phyloP scores from a whole-genome alignment of 2,329 filamentous ascomycete species.

The Scedosporium minutisporum region DNA sequence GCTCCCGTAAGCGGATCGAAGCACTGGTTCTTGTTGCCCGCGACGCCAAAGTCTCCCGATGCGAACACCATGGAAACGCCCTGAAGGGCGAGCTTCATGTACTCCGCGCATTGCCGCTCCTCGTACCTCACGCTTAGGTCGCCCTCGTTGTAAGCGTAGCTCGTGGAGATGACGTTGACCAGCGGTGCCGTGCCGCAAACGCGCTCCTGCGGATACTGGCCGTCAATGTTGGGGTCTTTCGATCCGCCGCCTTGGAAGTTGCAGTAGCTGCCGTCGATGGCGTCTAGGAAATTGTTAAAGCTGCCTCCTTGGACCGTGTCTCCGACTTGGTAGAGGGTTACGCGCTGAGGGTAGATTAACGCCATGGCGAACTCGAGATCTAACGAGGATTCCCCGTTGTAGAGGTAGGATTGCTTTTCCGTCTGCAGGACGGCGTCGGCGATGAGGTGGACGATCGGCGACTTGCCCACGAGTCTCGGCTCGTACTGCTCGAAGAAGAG shows the following conservation, averaged over 20 bases:
- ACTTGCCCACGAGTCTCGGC: conserved; percentile 29
- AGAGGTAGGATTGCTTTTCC: conserved; percentile 11
- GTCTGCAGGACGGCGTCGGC: conserved; percentile 36
- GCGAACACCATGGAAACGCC: conserved; percentile 41
- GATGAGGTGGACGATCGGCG: conserved; percentile 35
- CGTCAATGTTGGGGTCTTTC: conserved; percentile 23
- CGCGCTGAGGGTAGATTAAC: conserved; percentile 40
- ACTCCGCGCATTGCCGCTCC: conserved; percentile 43
- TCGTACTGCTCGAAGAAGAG: conserved; percentile 35
- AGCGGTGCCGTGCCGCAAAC: conserved; percentile 33
- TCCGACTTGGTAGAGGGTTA: conserved; percentile 36
- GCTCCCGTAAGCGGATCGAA: conserved; percentile 20
- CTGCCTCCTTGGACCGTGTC: conserved; percentile 26
- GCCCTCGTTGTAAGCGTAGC: conserved; percentile 44
- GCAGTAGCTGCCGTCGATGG: conserved; percentile 36
- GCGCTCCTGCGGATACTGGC: conserved; percentile 26
- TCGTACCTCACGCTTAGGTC: conserved; percentile 18
- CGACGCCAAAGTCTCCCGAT: conserved; percentile 39
- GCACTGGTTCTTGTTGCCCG: conserved; percentile 26
- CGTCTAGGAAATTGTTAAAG: conserved; percentile 33
- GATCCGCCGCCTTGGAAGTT: conserved; percentile 27
- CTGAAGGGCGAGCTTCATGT: conserved; percentile 45
- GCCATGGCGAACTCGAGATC: conserved; percentile 46
- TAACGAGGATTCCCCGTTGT: conserved; percentile 38
- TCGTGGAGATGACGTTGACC: conserved; percentile 45